Base-by-base conservation (phyloP, 2,329 filamentous ascomycete genomes). In the Parasarocladium wereldwijsianum region DNA sequence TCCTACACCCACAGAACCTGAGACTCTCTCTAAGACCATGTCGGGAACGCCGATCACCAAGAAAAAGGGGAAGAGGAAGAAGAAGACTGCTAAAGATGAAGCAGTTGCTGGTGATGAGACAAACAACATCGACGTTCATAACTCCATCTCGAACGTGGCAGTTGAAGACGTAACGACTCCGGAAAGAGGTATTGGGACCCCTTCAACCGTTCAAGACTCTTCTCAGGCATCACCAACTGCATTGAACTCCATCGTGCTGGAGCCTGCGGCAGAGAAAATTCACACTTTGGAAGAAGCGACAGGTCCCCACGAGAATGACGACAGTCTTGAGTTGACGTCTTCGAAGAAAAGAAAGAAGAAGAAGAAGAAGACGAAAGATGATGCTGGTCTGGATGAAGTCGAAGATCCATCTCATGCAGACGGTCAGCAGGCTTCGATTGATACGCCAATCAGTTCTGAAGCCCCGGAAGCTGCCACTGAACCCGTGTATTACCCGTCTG, bases 261-360 rank as follows among this genome's bases (percentile, higher is more conserved):
- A n/a, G n/a, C n/a, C n/a, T n/a, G n/a, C n/a, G n/a, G n/a, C n/a
- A n/a, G n/a, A n/a, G n/a, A n/a, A n/a, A n/a, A n/a, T n/a, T n/a
- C n/a, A n/a, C 15, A 21, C 28, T 24, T n/a, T 24, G 5, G 24
- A 32, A 20, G 29, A 34, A 13, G 15, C 10, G n/a, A n/a, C n/a
- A n/a, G n/a, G n/a, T 29, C 22, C 12, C 12, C n/a, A n/a, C 10
- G 17, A 29, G 13, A 17, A 33, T 5, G 21, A 20, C n/a, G n/a
- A n/a, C n/a, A n/a, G n/a, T n/a, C n/a, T n/a, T n/a, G n/a, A n/a
- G n/a, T n/a, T 17, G 28, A 21, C 28, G 17, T 21, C 28, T 4
- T 30, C 28, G 15, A 39, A 40, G 34, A 40, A 38, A 37, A 26
- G 22, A 24, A 40, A 36, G 36, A 38, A 32, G 24, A 44, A 32